Evolutionary conservation across 2,329 filamentous ascomycete genomes (phyloP).

Genomic region (Colletotrichum sp.): DNA sequence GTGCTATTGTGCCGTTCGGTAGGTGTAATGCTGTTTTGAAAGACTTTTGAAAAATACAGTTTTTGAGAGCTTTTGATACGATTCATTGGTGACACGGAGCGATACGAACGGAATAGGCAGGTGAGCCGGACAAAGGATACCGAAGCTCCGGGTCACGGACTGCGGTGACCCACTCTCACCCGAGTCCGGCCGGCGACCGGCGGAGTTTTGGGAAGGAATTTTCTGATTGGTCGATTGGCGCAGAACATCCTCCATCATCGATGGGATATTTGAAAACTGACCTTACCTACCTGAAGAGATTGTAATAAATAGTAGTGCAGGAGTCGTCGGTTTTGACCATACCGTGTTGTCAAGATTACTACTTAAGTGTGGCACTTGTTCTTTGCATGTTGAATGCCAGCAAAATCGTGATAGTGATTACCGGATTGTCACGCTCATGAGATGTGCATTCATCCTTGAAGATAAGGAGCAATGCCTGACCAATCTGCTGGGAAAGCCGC

Average conservation of each 20-base stretch:
- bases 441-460: too few relatives aligned
- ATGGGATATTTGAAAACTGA: background rate
- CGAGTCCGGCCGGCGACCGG: background rate
- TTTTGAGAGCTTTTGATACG: background rate
- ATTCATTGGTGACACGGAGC: background rate
- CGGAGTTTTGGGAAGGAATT: background rate
- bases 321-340: background rate
- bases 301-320: background rate
- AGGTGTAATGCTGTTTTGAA: fast-evolving
- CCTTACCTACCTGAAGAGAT: background rate
- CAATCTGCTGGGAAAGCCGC: fast-evolving
- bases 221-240: background rate
- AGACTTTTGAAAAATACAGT: background rate
- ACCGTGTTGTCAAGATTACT: fast-evolving
- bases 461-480: too few relatives aligned
- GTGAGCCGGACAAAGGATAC: background rate
- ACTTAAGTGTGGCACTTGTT: background rate
- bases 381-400: background rate
- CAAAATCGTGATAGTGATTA: too few relatives aligned
- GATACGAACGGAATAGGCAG: background rate
- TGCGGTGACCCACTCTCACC: background rate
- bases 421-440: too few relatives aligned
- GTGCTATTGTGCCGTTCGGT: background rate
- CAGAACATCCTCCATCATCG: too few relatives aligned
- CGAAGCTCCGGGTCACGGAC: background rate